phyloP scores from a whole-genome alignment of 73 alveolate species.

The Effrenium voratum region DNA sequence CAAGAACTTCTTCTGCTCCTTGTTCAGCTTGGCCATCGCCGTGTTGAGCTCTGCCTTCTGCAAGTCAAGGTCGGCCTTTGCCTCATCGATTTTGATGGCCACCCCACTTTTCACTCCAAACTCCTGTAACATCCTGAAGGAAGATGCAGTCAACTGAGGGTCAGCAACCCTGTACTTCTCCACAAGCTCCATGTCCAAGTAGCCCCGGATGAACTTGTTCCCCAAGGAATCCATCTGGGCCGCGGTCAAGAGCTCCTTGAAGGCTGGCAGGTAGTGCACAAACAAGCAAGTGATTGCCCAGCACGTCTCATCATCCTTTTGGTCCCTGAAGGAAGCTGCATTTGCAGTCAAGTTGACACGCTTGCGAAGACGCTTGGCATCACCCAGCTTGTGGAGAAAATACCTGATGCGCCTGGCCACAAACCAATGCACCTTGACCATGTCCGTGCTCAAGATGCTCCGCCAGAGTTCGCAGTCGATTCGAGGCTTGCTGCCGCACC shows the following conservation, averaged over 20 bases:
- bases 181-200: background rate
- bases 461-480: too few species aligned
- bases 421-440: background rate
- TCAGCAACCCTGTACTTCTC: background rate
- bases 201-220: background rate
- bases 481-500: too few species aligned
- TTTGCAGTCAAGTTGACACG: background rate
- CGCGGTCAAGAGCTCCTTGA: background rate
- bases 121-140: background rate
- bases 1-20: background rate
- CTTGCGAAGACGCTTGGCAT: background rate
- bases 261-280: background rate
- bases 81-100: background rate
- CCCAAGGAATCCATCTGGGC: background rate
- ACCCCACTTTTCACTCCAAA: background rate
- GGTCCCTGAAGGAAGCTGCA: background rate
- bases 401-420: background rate
- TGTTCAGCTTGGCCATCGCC: background rate
- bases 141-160: background rate
- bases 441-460: background rate
- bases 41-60: background rate
- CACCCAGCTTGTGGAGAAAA: background rate
- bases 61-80: background rate
- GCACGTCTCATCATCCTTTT: background rate
- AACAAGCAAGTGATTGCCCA: background rate